These are phyloP conservation scores for Colletotrichum lentis DNA, from an alignment of 2,329 filamentous ascomycete genomes.

Conservation along the genomic window DNA sequence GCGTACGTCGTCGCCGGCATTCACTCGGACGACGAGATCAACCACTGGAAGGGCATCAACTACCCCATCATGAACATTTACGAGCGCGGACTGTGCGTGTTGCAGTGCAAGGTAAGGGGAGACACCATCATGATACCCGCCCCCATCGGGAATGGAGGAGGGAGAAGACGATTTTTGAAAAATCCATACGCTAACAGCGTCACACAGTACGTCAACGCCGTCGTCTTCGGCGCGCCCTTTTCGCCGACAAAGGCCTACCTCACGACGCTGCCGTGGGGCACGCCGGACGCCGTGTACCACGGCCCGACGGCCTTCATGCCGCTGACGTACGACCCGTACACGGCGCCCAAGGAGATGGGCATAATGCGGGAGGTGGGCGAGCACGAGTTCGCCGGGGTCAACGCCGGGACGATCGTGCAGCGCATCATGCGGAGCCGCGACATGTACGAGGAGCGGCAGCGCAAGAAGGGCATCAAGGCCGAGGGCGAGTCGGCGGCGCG, in stretches of 20 bases:
- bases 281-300: conserved; percentile 87
- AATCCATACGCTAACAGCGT: background rate
- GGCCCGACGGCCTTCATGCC: conserved; percentile 94
- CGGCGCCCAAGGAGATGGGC: conserved; percentile 78
- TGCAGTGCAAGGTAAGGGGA: conserved; percentile 80
- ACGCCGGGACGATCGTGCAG: conserved; percentile 89
- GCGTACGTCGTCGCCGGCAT: conserved; percentile 92
- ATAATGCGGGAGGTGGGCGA: conserved; percentile 82
- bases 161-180: too few species aligned
- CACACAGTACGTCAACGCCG: conserved; percentile 81
- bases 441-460: conserved; percentile 90
- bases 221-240: conserved; percentile 91
- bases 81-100: conserved; percentile 91
- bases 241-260: conserved; percentile 83
- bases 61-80: conserved; percentile 99
- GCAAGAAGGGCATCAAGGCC: conserved; percentile 88
- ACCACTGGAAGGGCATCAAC: conserved; percentile 95
- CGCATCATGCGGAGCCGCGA: conserved; percentile 87
- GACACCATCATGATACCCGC: too few species aligned
- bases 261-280: conserved; percentile 74
- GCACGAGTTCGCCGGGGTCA: conserved; percentile 86
- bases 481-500: conserved; percentile 74
- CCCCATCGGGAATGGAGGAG: background rate
- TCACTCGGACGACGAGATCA: conserved; percentile 94
- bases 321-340: conserved; percentile 80